Evolutionary conservation across 2,329 filamentous ascomycete species (phyloP).

Genomic region (Microascus cirrosus): DNA sequence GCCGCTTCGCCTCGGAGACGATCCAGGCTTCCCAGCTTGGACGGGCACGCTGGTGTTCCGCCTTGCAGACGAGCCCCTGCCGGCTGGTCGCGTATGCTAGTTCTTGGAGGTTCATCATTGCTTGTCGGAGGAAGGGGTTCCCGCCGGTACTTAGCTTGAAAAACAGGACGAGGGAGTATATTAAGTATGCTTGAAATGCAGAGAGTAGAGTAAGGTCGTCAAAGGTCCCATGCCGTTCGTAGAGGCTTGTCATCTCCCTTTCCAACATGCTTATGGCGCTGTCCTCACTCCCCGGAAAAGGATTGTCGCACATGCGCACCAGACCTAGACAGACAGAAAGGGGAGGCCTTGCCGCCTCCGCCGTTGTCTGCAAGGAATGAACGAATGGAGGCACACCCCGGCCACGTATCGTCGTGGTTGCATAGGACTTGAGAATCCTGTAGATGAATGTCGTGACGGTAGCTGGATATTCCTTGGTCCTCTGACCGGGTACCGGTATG

Average conservation of each 20-base stretch:
- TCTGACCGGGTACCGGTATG: constrained; percentile 30
- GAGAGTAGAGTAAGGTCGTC: constrained; percentile 25
- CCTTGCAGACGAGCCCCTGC: constrained; percentile 29
- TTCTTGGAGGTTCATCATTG: constrained; percentile 38
- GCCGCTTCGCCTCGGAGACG: constrained; percentile 37
- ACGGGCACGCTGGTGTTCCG: constrained; percentile 23
- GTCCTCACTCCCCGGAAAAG: constrained; percentile 18
- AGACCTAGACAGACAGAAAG: constrained; percentile 28
- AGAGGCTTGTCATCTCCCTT: constrained; percentile 29
- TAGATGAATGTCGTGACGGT: constrained; percentile 25
- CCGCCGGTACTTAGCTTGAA: constrained; percentile 20
- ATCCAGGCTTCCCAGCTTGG: constrained; percentile 44
- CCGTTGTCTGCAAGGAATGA: constrained; percentile 23
- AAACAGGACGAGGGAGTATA: constrained; percentile 38
- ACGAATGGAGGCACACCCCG: constrained; percentile 29
- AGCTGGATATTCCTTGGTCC: constrained; percentile 26
- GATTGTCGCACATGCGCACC: constrained; percentile 25
- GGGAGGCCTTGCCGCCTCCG: constrained; percentile 13
- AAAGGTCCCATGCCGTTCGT: constrained; percentile 13
- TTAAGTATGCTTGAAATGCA: constrained; percentile 39
- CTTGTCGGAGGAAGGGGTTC: constrained; percentile 22
- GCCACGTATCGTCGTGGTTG: constrained; percentile 21
- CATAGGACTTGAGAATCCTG: constrained; percentile 31
- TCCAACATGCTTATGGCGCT: constrained; percentile 21
- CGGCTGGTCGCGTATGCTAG: constrained; percentile 28